These are phyloP conservation scores for Russula earlei DNA, from an alignment of 768 basidiomycete species.

Conservation along the genomic window DNA sequence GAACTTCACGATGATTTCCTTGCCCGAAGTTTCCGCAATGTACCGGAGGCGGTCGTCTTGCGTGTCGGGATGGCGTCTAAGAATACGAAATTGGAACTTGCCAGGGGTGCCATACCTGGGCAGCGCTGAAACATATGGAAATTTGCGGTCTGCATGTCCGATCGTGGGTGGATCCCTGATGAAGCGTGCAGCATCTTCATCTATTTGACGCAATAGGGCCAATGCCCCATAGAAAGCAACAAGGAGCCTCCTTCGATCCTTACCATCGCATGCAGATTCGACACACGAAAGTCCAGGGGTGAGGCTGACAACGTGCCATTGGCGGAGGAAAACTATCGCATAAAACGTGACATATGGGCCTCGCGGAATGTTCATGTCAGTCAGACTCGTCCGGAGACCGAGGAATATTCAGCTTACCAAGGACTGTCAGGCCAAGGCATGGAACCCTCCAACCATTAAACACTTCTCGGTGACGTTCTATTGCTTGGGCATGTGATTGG, in stretches of 20 bases:
- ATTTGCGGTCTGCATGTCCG: too few species aligned
- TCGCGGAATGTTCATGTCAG: neutral
- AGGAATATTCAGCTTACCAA: neutral
- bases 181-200: neutral
- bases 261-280: too few species aligned
- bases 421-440: neutral
- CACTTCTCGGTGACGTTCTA: neutral
- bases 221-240: neutral
- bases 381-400: neutral
- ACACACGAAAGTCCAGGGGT: neutral
- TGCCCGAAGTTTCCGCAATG: neutral
- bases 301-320: neutral
- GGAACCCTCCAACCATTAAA: neutral
- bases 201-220: neutral
- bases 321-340: neutral
- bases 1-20: neutral
- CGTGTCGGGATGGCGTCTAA: too few species aligned
- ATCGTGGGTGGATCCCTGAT: neutral
- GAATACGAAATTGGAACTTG: too few species aligned
- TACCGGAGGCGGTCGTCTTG: neutral
- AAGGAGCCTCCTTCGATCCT: neutral
- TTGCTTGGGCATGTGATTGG: neutral
- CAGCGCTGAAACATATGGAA: neutral
- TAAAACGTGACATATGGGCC: neutral
- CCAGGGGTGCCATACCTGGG: neutral